These are phyloP conservation scores for Microdochium nivale DNA, from an alignment of 2,329 filamentous ascomycete genomes.

Conservation along the genomic window DNA sequence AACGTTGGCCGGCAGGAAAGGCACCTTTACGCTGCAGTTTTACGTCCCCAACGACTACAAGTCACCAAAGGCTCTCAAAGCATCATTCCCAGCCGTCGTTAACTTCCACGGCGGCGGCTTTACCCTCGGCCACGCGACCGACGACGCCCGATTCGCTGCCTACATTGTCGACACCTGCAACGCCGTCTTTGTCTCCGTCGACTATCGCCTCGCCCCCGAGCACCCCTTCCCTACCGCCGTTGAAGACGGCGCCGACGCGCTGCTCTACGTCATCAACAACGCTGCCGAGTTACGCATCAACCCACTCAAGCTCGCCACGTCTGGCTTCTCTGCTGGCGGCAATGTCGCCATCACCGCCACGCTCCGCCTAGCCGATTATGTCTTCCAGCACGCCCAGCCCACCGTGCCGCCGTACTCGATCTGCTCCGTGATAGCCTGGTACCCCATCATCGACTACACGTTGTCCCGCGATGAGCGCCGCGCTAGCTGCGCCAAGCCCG, in stretches of 20 bases:
- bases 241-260: constrained; percentile 56
- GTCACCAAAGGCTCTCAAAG: background rate
- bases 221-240: constrained; percentile 56
- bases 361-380: constrained; percentile 11
- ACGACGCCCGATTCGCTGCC: constrained; percentile 54
- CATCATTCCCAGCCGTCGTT: constrained; percentile 43
- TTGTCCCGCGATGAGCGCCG: constrained; percentile 46
- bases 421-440: constrained; percentile 48
- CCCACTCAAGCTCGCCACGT: constrained; percentile 44
- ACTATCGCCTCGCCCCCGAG: constrained; percentile 60
- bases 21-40: constrained; percentile 29
- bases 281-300: constrained; percentile 51
- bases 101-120: constrained; percentile 64
- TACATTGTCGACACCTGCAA: constrained; percentile 41
- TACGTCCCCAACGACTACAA: constrained; percentile 31
- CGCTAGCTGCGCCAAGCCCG: constrained; percentile 41
- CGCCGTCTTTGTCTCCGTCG: constrained; percentile 54
- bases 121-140: constrained; percentile 51
- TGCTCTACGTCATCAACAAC: constrained; percentile 50
- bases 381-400: constrained; percentile 18
- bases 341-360: constrained; percentile 41
- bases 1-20: constrained; percentile 21
- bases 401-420: constrained; percentile 34
- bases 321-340: constrained; percentile 57
- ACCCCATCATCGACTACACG: constrained; percentile 55